These are phyloP conservation scores for Wallacemonas sp. DNA, from an alignment of 208 protist species.

Conservation along the genomic window DNA sequence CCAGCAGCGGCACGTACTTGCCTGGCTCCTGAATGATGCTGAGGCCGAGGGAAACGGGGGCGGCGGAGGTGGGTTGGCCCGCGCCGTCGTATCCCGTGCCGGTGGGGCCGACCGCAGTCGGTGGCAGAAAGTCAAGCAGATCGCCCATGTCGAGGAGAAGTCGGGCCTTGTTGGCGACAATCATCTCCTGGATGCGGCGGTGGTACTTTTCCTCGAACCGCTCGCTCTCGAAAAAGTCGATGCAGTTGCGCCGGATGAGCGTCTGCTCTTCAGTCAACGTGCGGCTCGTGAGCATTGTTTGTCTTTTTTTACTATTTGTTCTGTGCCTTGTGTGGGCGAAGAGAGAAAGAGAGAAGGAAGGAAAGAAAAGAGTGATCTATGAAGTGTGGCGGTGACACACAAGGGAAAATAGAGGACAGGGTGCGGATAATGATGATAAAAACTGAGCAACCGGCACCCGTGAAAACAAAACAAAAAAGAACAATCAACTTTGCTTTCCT, in stretches of 20 bases:
- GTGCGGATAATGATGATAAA: neutral
- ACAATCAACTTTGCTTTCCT: too few relatives aligned
- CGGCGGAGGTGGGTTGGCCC: constrained; percentile 13
- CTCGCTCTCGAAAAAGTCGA: constrained; percentile 90
- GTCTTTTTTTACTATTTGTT: neutral
- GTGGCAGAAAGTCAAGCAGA: constrained; percentile 80
- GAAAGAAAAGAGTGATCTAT: constrained; percentile 14
- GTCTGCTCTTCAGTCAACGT: constrained; percentile 89
- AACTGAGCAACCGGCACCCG: neutral
- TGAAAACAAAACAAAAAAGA: constrained; percentile 7
- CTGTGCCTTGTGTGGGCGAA: neutral
- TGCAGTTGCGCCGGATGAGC: constrained; percentile 84
- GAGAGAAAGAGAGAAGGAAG: neutral
- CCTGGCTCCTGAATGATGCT: constrained; percentile 80
- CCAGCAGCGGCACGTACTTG: constrained; percentile 89
- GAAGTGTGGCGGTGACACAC: neutral
- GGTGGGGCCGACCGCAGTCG: constrained; percentile 5
- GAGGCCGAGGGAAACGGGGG: constrained; percentile 50
- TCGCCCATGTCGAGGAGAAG: constrained; percentile 93
- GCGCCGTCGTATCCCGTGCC: constrained; percentile 13
- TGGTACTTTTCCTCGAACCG: constrained; percentile 86
- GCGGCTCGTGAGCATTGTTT: constrained; percentile 69
- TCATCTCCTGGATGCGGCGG: constrained; percentile 81
- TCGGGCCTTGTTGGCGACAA: constrained; percentile 66
- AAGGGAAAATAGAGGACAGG: too few relatives aligned